Base-by-base conservation (phyloP, 148 eudicot genomes). In the Silene conica region DNA sequence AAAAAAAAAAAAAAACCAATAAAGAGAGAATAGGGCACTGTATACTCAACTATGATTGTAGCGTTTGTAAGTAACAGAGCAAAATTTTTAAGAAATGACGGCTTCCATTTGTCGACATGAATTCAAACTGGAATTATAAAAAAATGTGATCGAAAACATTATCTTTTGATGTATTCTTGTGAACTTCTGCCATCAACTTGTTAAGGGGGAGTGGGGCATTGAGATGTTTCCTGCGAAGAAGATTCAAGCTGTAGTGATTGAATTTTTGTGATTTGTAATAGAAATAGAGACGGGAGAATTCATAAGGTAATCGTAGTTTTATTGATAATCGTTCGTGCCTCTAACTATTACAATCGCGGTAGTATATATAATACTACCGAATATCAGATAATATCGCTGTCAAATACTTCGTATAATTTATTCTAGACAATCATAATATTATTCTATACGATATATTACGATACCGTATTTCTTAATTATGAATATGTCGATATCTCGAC, bases 41-140 rank as follows among this genome's bases (percentile, higher is more conserved):
- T 34, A 9, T 31, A 3, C 65, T 46, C 25, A 55, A 22, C 68
- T 58, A 59, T 19, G 57, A n/a, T 34, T 34, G 59, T 41, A 16
- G 48, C 58, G 3, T 11, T 23, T 52, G 22, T 54, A 59, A 57
- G 72, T 73, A 58, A 28, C 21, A 21, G 14, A 14, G 45, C 61
- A 52, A 21, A 22, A 77, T 56, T 56, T 54, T 43, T 59, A 75
- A 41, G 60, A 16, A 38, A 14, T 25, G 19, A 18, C 45, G 3
- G 52, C 11, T 78, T 28, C 76, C 57, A 64, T 41, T 74, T 68
- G 72, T 66, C 70, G 54, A 61, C 60, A 45, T 7, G 67, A 46
- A 63, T 78, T 54, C 64, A 66, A 69, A 58, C 22, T 75, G 6
- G 71, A 26, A 74, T 74, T 31, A 18, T 73, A 81, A 23, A 63